Percentiles rank a stretch among this genome's conserved stretches.
phyloP scores from a whole-genome alignment of 202 grass and related monocot species.

The Saccharum hybrid region DNA sequence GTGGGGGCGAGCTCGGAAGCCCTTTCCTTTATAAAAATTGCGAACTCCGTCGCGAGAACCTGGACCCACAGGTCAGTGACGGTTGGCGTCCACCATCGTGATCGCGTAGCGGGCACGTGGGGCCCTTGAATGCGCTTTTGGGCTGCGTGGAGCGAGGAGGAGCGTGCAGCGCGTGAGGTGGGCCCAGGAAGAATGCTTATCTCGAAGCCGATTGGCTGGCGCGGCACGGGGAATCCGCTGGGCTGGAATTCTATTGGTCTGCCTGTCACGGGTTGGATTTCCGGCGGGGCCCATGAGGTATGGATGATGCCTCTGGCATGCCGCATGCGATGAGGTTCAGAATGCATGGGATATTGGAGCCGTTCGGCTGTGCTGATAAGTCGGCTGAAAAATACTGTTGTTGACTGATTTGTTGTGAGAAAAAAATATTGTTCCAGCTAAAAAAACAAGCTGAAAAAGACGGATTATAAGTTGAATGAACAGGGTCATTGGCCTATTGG shows the following conservation, averaged over 20 bases:
- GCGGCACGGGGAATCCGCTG: slow-evolving; percentile 52
- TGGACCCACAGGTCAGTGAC: neutral
- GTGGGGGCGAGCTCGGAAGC: slow-evolving; percentile 23
- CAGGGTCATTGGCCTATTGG: slow-evolving; percentile 16
- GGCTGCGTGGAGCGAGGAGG: slow-evolving; percentile 35
- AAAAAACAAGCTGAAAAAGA: too few relatives aligned
- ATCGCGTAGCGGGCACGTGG: neutral
- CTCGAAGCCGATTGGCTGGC: slow-evolving; percentile 68
- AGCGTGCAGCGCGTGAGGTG: neutral
- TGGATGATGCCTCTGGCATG: neutral
- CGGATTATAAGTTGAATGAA: too few relatives aligned
- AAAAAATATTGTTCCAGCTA: too few relatives aligned
- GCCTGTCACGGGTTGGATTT: slow-evolving; percentile 64
- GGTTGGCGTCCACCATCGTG: neutral
- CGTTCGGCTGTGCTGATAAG: too few relatives aligned
- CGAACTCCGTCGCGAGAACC: neutral
- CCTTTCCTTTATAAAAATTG: slow-evolving; percentile 49
- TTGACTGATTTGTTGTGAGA: too few relatives aligned
- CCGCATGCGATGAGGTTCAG: neutral
- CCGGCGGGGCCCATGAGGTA: slow-evolving; percentile 43
- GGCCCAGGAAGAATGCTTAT: slow-evolving; percentile 53
- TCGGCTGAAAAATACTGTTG: too few relatives aligned
- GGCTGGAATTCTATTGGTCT: slow-evolving; percentile 68
- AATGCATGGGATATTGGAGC: neutral
- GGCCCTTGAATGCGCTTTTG: slow-evolving; percentile 51